A percentile compares a stretch with the other conserved stretches of the same genome.
phyloP scores from a whole-genome alignment of 163 green algal genomes.

The Scenedesmus sp. region DNA sequence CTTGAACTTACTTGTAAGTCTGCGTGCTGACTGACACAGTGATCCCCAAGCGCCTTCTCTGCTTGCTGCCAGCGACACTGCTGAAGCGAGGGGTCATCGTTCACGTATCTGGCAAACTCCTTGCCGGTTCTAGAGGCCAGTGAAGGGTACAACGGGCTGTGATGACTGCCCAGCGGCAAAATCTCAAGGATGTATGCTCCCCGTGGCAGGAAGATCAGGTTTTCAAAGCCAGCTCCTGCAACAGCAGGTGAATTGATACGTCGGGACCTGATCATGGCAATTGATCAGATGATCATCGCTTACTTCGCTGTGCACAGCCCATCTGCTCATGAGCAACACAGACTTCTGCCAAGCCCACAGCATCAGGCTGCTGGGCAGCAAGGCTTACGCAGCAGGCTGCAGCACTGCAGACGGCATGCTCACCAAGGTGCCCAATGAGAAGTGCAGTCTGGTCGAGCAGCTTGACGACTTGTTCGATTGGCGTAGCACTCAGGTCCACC shows the following conservation, averaged over 20 bases:
- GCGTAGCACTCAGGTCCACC: not conserved
- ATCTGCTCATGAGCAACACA: too few relatives aligned
- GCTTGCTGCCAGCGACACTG: not conserved
- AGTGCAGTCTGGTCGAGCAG: not conserved
- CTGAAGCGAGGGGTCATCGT: not conserved
- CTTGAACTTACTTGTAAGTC: not conserved
- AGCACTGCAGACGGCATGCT: not conserved
- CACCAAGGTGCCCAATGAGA: not conserved
- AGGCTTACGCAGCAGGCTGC: too few relatives aligned
- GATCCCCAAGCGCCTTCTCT: not conserved
- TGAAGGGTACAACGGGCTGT: not conserved
- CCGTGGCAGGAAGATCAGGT: not conserved
- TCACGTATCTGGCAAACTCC: conserved; percentile 29
- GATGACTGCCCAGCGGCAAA: not conserved
- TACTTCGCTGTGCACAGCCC: too few relatives aligned
- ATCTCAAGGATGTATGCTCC: conserved; percentile 3
- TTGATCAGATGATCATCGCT: too few relatives aligned
- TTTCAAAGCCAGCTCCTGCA: not conserved
- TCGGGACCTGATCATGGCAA: too few relatives aligned
- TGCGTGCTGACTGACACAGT: not conserved
- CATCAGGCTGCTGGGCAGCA: too few relatives aligned
- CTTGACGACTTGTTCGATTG: not conserved
- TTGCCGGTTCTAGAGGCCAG: conserved; percentile 4
- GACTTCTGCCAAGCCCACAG: too few relatives aligned
- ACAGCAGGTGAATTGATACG: not conserved